These are phyloP conservation scores for Naganishia cerealis DNA, from an alignment of 1,284 basidiomycete species.

Conservation along the genomic window DNA sequence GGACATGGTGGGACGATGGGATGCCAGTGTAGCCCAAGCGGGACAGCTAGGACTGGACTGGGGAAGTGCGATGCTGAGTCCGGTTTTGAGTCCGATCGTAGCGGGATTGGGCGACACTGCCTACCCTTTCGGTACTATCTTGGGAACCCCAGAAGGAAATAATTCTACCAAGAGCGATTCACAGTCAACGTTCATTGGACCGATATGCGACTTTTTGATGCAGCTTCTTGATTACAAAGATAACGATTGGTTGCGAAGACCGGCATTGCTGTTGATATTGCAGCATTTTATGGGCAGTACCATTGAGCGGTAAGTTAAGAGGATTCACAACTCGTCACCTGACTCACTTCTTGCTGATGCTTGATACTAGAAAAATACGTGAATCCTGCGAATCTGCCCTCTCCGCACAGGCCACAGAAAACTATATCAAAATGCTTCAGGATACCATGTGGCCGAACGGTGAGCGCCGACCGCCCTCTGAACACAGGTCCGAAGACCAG, in stretches of 20 bases:
- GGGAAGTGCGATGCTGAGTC: conserved; percentile 36
- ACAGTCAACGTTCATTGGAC: conserved; percentile 67
- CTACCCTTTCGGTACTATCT: conserved; percentile 44
- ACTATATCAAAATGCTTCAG: conserved; percentile 66
- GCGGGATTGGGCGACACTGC: conserved; percentile 63
- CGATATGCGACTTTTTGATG: conserved; percentile 88
- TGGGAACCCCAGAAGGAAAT: not conserved
- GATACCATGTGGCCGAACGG: conserved; percentile 81
- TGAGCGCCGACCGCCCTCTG: conserved; percentile 62
- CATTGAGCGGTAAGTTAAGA: conserved; percentile 72
- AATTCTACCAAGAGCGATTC: not conserved
- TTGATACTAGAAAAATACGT: conserved; percentile 70
- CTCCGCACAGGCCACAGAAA: conserved; percentile 68
- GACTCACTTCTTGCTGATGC: not conserved
- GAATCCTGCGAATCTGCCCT: conserved; percentile 68
- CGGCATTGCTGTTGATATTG: conserved; percentile 91
- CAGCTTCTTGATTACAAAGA: conserved; percentile 92
- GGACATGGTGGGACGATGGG: conserved; percentile 78
- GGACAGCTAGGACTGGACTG: conserved; percentile 68
- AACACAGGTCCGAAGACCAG: conserved; percentile 74
- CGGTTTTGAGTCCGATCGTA: conserved; percentile 60
- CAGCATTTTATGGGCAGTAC: conserved; percentile 94
- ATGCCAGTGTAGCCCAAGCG: conserved; percentile 75
- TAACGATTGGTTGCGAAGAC: conserved; percentile 91
- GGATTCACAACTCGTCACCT: not conserved